A percentile compares a stretch with the other conserved stretches of the same genome.
phyloP scores from a whole-genome alignment of 371 early-diverging fungal species.

The Mortierella sp. region DNA sequence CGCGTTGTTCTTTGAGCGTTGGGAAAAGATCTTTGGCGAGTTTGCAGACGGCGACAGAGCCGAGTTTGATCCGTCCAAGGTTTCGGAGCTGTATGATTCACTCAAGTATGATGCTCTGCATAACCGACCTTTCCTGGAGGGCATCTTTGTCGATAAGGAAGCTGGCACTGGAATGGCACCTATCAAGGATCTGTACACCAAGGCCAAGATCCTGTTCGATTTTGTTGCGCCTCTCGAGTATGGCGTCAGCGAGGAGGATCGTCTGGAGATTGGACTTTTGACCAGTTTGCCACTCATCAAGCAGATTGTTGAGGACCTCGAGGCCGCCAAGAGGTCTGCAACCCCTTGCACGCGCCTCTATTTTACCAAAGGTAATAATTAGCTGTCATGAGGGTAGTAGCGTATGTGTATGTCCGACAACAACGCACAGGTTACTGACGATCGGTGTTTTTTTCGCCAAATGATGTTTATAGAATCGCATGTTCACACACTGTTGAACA shows the following conservation, averaged over 20 bases:
- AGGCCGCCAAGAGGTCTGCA: constrained; percentile 67
- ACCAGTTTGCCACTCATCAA: constrained; percentile 83
- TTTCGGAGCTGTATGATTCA: constrained; percentile 95
- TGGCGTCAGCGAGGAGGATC: constrained; percentile 87
- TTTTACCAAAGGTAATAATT: constrained; percentile 88
- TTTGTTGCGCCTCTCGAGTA: constrained; percentile 95
- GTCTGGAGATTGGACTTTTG: constrained; percentile 87
- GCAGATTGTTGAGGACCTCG: constrained; percentile 83
- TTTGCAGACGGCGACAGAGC: constrained; percentile 79
- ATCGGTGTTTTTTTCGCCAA: background rate
- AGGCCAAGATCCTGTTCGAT: constrained; percentile 90
- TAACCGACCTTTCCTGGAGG: constrained; percentile 88
- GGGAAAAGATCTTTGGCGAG: constrained; percentile 95
- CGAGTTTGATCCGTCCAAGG: constrained; percentile 88
- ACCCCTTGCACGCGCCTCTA: constrained; percentile 86
- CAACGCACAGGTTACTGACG: background rate
- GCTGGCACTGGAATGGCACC: constrained; percentile 23
- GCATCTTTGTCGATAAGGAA: constrained; percentile 66
- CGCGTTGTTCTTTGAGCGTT: constrained; percentile 87
- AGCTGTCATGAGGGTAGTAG: background rate
- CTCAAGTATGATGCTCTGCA: constrained; percentile 97
- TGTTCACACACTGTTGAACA: constrained; percentile 90
- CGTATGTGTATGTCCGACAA: too few species aligned
- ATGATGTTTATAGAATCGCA: constrained; percentile 80
- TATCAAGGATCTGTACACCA: constrained; percentile 79